These are phyloP conservation scores for Amesomyces nigricolor DNA, from an alignment of 2,329 filamentous ascomycete species.

Conservation along the genomic window DNA sequence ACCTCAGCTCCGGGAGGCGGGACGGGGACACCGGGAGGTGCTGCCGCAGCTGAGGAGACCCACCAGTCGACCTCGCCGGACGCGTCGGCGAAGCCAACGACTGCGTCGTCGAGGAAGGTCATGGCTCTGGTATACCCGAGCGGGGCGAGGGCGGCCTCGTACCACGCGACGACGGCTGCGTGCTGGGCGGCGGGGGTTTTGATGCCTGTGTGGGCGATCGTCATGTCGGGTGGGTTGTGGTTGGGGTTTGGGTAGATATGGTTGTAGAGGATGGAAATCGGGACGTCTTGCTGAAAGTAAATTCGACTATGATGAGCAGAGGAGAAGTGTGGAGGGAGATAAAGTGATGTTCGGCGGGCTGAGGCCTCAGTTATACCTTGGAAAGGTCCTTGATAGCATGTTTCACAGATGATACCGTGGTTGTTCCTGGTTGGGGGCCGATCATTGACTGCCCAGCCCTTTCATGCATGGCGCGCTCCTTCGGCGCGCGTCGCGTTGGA, in stretches of 20 bases:
- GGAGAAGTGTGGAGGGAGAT: too few species aligned
- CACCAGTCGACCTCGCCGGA: constrained; percentile 31
- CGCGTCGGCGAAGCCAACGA: constrained; percentile 28
- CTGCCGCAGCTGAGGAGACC: constrained; percentile 14
- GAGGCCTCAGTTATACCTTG: background rate
- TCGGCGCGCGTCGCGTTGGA: constrained; percentile 10
- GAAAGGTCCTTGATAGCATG: too few species aligned
- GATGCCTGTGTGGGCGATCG: constrained; percentile 34
- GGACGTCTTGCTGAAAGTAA: too few species aligned
- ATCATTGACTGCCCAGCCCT: background rate
- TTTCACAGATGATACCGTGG: background rate
- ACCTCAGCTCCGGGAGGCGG: constrained; percentile 9
- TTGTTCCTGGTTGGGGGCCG: background rate
- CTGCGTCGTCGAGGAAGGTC: constrained; percentile 26
- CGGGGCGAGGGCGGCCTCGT: constrained; percentile 33
- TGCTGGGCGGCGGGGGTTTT: constrained; percentile 28
- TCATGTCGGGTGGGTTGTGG: constrained; percentile 26
- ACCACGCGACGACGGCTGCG: constrained; percentile 31
- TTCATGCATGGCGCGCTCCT: background rate
- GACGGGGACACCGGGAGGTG: background rate
- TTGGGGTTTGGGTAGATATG: background rate
- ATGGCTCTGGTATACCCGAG: constrained; percentile 33
- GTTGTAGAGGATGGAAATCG: background rate
- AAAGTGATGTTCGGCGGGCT: too few species aligned
- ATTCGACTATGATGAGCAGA: too few species aligned